These are phyloP conservation scores for Oryza longistaminata DNA, from an alignment of 176 grass and related monocot species.

Conservation along the genomic window DNA sequence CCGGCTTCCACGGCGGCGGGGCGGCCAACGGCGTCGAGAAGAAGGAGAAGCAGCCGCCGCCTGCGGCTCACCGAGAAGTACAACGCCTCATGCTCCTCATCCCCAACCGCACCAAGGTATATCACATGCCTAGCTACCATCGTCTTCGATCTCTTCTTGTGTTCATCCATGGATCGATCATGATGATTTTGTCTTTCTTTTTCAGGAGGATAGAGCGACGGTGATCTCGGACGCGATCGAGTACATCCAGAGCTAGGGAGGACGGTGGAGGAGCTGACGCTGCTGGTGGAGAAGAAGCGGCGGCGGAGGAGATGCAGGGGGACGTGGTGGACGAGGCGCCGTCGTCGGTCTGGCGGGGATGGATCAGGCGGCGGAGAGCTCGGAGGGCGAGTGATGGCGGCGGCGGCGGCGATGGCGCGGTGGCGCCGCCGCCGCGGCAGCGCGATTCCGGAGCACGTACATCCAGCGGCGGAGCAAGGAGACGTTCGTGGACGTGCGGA, in stretches of 20 bases:
- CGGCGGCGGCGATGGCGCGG: constrained; percentile 13
- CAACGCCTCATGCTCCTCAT: constrained; percentile 65
- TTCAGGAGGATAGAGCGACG: constrained; percentile 63
- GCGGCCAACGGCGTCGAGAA: constrained; percentile 48
- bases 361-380: constrained; percentile 10
- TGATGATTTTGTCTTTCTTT: too few species aligned
- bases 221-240: constrained; percentile 74
- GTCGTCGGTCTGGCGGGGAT: too few species aligned
- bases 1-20: constrained; percentile 13
- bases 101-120: constrained; percentile 73
- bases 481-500: constrained; percentile 86
- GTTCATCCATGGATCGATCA: neutral
- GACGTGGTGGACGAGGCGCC: constrained; percentile 42
- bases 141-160: neutral
- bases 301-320: constrained; percentile 42
- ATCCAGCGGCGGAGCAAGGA: constrained; percentile 82
- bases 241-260: constrained; percentile 79
- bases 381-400: constrained; percentile 48
- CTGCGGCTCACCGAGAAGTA: constrained; percentile 66
- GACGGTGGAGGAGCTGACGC: constrained; percentile 68
- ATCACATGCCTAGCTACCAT: neutral
- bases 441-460: constrained; percentile 81
- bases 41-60: constrained; percentile 88
- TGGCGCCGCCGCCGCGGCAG: constrained; percentile 2
- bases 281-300: constrained; percentile 71